phyloP scores from a whole-genome alignment of 2,329 filamentous ascomycete species.

The Aspergillus niger region DNA sequence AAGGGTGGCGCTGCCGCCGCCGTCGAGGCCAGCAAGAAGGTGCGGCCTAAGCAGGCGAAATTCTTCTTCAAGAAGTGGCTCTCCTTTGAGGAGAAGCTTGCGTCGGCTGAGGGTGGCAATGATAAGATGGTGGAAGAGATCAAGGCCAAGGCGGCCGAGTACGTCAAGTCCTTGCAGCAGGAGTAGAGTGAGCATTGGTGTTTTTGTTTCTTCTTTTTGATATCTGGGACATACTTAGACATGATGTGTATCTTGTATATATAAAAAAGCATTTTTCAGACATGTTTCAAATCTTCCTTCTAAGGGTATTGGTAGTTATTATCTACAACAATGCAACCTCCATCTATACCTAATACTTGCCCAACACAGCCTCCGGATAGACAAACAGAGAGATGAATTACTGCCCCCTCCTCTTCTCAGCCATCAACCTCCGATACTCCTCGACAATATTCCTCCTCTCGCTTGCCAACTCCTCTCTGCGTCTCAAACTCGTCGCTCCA shows the following conservation, averaged over 20 bases:
- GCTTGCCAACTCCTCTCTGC: constrained; percentile 71
- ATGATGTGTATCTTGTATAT: constrained; percentile 10
- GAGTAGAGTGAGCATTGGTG: constrained; percentile 18
- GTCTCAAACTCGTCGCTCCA: constrained; percentile 63
- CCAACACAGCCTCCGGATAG: too few relatives aligned
- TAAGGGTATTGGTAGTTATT: background rate
- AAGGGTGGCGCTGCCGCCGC: constrained; percentile 28
- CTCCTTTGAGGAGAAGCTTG: constrained; percentile 74
- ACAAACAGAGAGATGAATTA: too few relatives aligned
- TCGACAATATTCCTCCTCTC: constrained; percentile 72
- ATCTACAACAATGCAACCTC: background rate
- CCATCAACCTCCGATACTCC: constrained; percentile 71
- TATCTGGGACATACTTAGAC: background rate
- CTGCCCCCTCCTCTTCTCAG: constrained; percentile 44
- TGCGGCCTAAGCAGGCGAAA: constrained; percentile 81
- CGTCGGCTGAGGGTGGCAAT: constrained; percentile 56
- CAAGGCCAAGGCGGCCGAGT: constrained; percentile 69
- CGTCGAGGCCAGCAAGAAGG: constrained; percentile 54
- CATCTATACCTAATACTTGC: background rate
- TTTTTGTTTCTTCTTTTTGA: background rate
- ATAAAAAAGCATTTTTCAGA: constrained; percentile 18
- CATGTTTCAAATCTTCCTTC: background rate
- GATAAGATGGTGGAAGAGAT: constrained; percentile 70
- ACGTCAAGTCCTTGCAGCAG: constrained; percentile 56
- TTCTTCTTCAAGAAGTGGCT: constrained; percentile 92